Conservation (phyloP, 352 stramenopile genomes). For the Pseudoperonospora humuli region DNA sequence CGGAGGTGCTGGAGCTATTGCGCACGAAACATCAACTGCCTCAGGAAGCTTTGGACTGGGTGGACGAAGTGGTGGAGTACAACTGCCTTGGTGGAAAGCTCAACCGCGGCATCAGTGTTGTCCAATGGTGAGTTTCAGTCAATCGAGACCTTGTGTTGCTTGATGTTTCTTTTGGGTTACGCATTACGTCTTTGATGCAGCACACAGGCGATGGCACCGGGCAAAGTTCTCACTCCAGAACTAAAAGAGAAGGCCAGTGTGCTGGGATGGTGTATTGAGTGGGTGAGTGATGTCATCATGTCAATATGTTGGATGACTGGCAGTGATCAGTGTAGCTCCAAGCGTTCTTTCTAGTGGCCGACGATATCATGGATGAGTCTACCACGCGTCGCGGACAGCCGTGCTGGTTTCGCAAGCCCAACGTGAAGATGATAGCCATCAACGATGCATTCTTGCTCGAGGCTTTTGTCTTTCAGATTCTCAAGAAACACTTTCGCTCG, state of each 20-base stretch:
- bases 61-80: slow-evolving; percentile 89
- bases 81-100: slow-evolving; percentile 98
- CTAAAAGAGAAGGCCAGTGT: slow-evolving; percentile 85
- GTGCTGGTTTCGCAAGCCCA: slow-evolving; percentile 94
- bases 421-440: slow-evolving; percentile 92
- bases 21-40: slow-evolving; percentile 58
- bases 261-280: slow-evolving; percentile 98
- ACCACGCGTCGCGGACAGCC: slow-evolving; percentile 92
- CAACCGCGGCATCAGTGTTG: slow-evolving; percentile 95
- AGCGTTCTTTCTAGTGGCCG: slow-evolving; percentile 98
- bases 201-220: slow-evolving; percentile 47
- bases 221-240: slow-evolving; percentile 47
- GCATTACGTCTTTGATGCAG: slow-evolving; percentile 21
- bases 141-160: background rate
- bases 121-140: slow-evolving; percentile 60
- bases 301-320: background rate
- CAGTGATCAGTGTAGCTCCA: slow-evolving; percentile 72
- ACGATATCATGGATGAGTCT: slow-evolving; percentile 98
- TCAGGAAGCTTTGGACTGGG: slow-evolving; percentile 72
- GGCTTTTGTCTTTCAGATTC: slow-evolving; percentile 85
- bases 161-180: background rate
- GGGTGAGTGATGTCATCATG: slow-evolving; percentile 35
- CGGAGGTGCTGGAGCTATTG: slow-evolving; percentile 66
- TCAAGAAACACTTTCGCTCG: slow-evolving; percentile 83
- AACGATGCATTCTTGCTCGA: slow-evolving; percentile 97